Conservation (phyloP, 176 grass and related monocot species). For the Olyra latifolia region DNA sequence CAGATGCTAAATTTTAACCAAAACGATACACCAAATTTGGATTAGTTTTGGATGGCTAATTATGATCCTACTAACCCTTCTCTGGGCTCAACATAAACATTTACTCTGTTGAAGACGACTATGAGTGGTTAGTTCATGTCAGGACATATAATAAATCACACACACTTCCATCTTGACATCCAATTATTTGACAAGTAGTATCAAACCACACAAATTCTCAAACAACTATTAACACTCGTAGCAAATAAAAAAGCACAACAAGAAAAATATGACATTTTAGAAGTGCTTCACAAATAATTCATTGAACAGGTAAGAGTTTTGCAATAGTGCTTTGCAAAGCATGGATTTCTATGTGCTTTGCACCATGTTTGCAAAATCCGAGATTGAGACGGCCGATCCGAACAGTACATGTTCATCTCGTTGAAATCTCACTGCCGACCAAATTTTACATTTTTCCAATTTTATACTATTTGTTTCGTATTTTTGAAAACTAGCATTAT, state of each 20-base stretch:
- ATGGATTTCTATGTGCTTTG: no score
- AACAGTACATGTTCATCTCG: no score
- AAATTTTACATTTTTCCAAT: no score
- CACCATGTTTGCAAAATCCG: no score
- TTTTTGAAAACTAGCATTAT: no score
- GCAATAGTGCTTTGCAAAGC: no score
- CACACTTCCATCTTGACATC: constrained; percentile 7
- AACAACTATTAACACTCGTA: background rate
- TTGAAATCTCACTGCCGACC: no score
- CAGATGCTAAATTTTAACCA: background rate
- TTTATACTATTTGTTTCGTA: no score
- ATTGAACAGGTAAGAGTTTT: background rate
- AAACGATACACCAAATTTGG: background rate
- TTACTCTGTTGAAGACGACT: background rate
- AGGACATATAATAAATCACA: background rate
- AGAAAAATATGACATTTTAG: background rate
- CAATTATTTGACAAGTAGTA: background rate
- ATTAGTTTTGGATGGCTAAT: background rate
- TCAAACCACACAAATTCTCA: background rate
- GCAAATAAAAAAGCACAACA: background rate
- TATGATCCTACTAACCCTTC: background rate
- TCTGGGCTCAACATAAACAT: background rate
- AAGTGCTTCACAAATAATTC: constrained; percentile 1
- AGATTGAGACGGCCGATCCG: no score
- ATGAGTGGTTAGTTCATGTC: background rate